A percentile compares a stretch with the other conserved stretches of the same genome.
Evolutionary conservation across 1,284 basidiomycete genomes (phyloP).

Genomic region (Fomitopsis pinicola): DNA sequence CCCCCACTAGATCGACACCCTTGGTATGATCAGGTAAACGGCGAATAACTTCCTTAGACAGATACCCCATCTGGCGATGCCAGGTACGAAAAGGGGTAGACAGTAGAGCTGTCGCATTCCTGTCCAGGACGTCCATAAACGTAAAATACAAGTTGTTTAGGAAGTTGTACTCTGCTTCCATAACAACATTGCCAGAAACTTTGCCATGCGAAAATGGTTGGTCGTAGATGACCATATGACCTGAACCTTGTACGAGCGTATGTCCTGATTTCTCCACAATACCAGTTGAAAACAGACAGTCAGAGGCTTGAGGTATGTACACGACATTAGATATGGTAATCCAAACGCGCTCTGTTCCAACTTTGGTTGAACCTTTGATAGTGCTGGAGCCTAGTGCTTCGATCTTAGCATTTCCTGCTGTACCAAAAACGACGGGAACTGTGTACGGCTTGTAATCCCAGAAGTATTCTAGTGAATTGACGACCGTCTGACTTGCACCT

Average conservation of each 20-base stretch:
- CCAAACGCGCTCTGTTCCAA: not conserved
- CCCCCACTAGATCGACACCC: not conserved
- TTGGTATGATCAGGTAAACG: not conserved
- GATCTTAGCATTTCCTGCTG: not conserved
- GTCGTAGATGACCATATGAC: not conserved
- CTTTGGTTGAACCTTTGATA: not conserved
- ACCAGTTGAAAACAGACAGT: not conserved
- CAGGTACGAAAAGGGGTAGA: not conserved
- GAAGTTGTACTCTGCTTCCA: not conserved
- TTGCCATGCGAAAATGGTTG: not conserved
- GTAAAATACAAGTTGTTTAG: not conserved
- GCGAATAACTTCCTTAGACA: not conserved
- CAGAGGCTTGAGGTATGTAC: not conserved
- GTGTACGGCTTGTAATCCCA: not conserved
- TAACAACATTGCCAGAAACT: not conserved
- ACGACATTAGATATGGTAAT: not conserved
- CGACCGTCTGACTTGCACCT: not conserved
- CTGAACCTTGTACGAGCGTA: not conserved
- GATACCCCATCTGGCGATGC: not conserved
- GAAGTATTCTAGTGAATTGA: not conserved
- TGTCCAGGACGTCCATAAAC: not conserved
- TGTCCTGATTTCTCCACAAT: not conserved
- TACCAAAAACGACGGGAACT: not conserved
- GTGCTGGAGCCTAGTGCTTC: not conserved
- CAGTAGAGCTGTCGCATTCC: not conserved